A percentile compares a stretch with the other conserved stretches of the same genome.
Conservation (phyloP, 441 rosid genomes). For the Aquilaria agallochum region DNA sequence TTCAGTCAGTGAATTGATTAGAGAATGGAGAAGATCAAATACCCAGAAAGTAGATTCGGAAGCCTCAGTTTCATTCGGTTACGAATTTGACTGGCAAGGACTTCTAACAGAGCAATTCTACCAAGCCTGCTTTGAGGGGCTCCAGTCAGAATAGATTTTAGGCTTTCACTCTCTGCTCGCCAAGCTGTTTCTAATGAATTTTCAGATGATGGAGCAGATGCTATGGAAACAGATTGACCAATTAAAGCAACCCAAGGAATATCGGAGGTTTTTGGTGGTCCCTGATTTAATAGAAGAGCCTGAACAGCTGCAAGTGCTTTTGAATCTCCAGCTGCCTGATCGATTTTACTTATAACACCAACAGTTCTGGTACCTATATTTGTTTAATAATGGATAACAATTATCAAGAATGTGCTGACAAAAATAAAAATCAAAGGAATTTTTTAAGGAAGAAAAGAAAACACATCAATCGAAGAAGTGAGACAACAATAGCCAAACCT, state of each 20-base stretch:
- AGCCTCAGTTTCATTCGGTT: slow-evolving; percentile 87
- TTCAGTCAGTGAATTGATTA: neutral
- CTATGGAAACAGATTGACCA: slow-evolving; percentile 90
- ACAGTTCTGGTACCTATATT: slow-evolving; percentile 85
- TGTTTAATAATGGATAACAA: slow-evolving; percentile 11
- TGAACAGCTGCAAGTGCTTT: slow-evolving; percentile 95
- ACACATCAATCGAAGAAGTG: neutral
- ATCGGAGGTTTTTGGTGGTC: slow-evolving; percentile 85
- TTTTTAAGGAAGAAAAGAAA: neutral
- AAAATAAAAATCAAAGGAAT: neutral
- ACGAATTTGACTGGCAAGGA: slow-evolving; percentile 84
- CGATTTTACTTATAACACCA: slow-evolving; percentile 89
- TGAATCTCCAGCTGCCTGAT: slow-evolving; percentile 82
- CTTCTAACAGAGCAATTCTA: slow-evolving; percentile 83
- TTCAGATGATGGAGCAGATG: slow-evolving; percentile 72
- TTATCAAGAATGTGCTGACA: neutral
- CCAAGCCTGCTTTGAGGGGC: slow-evolving; percentile 91
- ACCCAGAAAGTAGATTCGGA: slow-evolving; percentile 93
- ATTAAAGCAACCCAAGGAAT: slow-evolving; percentile 97
- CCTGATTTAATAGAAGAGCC: slow-evolving; percentile 80
- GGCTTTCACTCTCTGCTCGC: slow-evolving; percentile 94
- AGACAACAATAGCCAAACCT: slow-evolving; percentile 26
- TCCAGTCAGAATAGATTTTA: slow-evolving; percentile 76
- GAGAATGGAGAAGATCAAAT: slow-evolving; percentile 18
- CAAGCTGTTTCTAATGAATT: slow-evolving; percentile 95